These are phyloP conservation scores for Ceratobasidium sp. DNA, from an alignment of 1,284 basidiomycete genomes.

Conservation along the genomic window DNA sequence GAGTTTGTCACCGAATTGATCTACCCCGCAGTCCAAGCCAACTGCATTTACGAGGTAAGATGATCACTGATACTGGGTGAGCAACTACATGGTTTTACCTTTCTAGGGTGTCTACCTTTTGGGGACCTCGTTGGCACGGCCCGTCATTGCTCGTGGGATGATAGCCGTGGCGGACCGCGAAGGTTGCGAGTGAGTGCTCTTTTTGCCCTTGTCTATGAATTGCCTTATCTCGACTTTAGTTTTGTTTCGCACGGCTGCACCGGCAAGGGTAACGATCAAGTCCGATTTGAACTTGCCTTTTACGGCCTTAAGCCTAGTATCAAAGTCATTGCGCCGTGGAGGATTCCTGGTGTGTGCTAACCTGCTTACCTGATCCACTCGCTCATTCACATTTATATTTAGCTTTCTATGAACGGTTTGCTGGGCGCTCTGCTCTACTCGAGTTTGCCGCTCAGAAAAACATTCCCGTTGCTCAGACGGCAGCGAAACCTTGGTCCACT, in stretches of 20 bases:
- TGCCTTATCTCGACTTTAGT: slow-evolving; percentile 57
- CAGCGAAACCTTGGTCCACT: slow-evolving; percentile 98
- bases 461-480: slow-evolving; percentile 95
- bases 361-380: neutral
- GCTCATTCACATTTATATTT: slow-evolving; percentile 10
- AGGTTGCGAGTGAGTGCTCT: slow-evolving; percentile 81
- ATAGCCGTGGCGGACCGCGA: slow-evolving; percentile 91
- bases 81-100: neutral
- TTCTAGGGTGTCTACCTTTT: slow-evolving; percentile 93
- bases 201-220: neutral
- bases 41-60: slow-evolving; percentile 95
- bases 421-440: slow-evolving; percentile 93
- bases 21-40: slow-evolving; percentile 97
- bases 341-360: slow-evolving; percentile 77
- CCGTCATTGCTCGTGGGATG: slow-evolving; percentile 99
- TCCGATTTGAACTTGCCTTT: slow-evolving; percentile 99
- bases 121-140: slow-evolving; percentile 96
- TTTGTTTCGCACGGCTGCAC: slow-evolving; percentile 99
- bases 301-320: slow-evolving; percentile 98
- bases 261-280: slow-evolving; percentile 99
- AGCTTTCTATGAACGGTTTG: slow-evolving; percentile 98
- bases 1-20: slow-evolving; percentile 98
- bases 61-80: neutral
- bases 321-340: slow-evolving; percentile 99
- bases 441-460: slow-evolving; percentile 88